Evolutionary conservation across 108 stramenopile genomes (phyloP).

Genomic region (Nitzschia sp.): DNA sequence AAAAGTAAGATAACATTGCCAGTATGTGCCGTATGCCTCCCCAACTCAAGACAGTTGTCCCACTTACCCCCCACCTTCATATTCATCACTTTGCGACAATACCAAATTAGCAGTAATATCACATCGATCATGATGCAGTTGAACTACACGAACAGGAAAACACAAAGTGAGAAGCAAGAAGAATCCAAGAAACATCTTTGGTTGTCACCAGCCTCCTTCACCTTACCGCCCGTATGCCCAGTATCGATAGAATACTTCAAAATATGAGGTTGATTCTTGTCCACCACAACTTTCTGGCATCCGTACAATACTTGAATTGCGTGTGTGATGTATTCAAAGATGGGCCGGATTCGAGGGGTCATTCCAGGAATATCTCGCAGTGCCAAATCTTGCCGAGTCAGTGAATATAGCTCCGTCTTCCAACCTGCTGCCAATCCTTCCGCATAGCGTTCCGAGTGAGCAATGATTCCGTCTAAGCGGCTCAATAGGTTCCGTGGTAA

Average conservation of each 20-base stretch:
- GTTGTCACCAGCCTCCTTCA: background rate
- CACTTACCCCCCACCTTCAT: conserved; percentile 74
- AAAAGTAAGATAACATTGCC: too few relatives aligned
- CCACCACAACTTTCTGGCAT: conserved; percentile 38
- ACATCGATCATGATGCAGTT: conserved; percentile 78
- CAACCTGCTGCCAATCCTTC: conserved; percentile 46
- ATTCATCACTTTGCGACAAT: conserved; percentile 48
- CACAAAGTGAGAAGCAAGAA: too few relatives aligned
- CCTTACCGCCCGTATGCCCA: conserved; percentile 58
- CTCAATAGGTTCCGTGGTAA: conserved; percentile 52
- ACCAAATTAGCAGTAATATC: conserved; percentile 74
- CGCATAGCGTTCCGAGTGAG: conserved; percentile 51
- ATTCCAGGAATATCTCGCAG: conserved; percentile 63
- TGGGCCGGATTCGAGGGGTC: conserved; percentile 44
- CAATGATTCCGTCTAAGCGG: conserved; percentile 56
- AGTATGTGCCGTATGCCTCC: too few relatives aligned
- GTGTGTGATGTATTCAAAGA: conserved; percentile 47
- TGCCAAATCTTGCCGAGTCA: conserved; percentile 80
- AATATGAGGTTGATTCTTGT: conserved; percentile 80
- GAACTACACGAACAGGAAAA: too few relatives aligned
- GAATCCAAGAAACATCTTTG: background rate
- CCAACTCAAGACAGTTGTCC: background rate
- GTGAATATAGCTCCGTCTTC: conserved; percentile 69
- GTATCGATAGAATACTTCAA: conserved; percentile 66
- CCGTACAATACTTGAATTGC: conserved; percentile 43